Conservation (phyloP, 441 rosid genomes). For the Melastoma candidum region DNA sequence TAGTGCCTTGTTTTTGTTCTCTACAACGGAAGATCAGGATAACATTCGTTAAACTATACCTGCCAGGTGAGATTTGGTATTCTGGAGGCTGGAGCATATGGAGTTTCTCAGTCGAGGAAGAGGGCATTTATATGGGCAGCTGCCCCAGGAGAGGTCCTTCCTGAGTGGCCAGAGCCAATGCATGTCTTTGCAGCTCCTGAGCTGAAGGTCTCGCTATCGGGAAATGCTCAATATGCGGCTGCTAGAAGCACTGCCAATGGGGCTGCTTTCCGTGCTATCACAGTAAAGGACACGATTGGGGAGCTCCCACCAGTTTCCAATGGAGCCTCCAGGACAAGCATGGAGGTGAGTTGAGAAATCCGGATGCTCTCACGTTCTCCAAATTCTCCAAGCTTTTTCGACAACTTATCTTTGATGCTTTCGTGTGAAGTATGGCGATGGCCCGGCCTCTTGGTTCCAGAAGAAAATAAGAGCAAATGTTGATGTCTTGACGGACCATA, state of each 20-base stretch:
- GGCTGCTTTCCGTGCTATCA: slow-evolving; percentile 83
- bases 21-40: no score
- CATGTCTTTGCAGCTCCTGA: slow-evolving; percentile 67
- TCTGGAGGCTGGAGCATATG: slow-evolving; percentile 89
- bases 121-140: slow-evolving; percentile 96
- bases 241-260: slow-evolving; percentile 61
- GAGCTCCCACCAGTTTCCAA: slow-evolving; percentile 70
- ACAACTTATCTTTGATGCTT: neutral
- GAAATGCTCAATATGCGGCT: slow-evolving; percentile 50
- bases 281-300: slow-evolving; percentile 88
- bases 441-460: slow-evolving; percentile 63
- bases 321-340: slow-evolving; percentile 40
- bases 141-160: slow-evolving; percentile 66
- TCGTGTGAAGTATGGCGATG: slow-evolving; percentile 40
- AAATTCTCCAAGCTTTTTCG: neutral
- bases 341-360: slow-evolving; percentile 32
- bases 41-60: neutral
- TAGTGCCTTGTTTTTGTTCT: no score
- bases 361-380: neutral
- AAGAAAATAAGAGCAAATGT: slow-evolving; percentile 49
- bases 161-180: slow-evolving; percentile 99
- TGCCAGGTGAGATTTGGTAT: slow-evolving; percentile 53
- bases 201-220: slow-evolving; percentile 46
- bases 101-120: slow-evolving; percentile 86
- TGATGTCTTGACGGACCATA: slow-evolving; percentile 51